Evolutionary conservation across 2,329 filamentous ascomycete genomes (phyloP).

Genomic region (Plectosphaerella plurivora): DNA sequence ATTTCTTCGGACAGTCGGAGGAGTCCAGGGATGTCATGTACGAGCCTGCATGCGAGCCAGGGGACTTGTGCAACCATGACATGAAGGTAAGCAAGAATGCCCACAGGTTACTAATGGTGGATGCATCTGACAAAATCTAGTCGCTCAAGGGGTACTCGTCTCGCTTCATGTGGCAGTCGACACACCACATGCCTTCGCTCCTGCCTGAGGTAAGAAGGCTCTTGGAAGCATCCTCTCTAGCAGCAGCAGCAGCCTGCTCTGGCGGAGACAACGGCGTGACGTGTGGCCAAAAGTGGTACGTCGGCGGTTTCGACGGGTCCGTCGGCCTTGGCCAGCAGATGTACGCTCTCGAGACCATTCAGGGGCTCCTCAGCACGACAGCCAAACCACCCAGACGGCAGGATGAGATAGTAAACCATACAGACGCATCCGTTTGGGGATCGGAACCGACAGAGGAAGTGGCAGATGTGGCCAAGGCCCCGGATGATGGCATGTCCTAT

Average conservation of each 20-base stretch:
- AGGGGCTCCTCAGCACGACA: constrained; percentile 45
- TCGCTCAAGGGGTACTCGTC: constrained; percentile 66
- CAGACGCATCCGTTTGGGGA: no score
- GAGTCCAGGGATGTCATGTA: constrained; percentile 44
- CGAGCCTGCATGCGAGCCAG: constrained; percentile 61
- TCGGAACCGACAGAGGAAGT: no score
- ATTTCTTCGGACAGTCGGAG: constrained; percentile 40
- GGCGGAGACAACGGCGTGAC: constrained; percentile 46
- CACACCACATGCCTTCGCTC: constrained; percentile 52
- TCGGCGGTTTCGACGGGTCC: constrained; percentile 48
- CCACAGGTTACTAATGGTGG: background rate
- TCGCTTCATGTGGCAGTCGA: constrained; percentile 58
- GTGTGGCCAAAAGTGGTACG: constrained; percentile 63
- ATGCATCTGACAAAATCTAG: background rate
- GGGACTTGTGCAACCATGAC: constrained; percentile 54
- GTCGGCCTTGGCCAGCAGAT: constrained; percentile 59
- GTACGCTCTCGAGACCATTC: constrained; percentile 59
- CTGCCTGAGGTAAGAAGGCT: constrained; percentile 38
- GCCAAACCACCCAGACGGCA: no score
- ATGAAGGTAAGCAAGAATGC: constrained; percentile 34
- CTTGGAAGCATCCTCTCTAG: constrained; percentile 47
- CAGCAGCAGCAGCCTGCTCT: constrained; percentile 52
- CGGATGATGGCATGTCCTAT: no score
- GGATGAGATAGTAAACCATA: no score
- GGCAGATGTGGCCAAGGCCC: no score